These are phyloP conservation scores for Gardenia jasminoides DNA, from an alignment of 257 asterid species.

Conservation along the genomic window DNA sequence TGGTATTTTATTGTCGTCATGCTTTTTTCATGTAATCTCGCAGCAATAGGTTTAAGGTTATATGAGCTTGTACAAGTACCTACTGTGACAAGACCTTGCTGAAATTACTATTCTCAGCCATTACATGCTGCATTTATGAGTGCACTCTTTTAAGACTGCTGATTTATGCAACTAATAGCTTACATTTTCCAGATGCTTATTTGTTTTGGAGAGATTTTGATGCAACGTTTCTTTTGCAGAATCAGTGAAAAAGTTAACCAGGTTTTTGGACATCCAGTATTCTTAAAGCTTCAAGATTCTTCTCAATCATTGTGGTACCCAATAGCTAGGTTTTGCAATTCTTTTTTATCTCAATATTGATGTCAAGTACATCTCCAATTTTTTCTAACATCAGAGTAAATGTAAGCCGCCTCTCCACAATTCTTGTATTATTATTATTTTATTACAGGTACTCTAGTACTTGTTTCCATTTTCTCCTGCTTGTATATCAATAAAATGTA, in stretches of 20 bases:
- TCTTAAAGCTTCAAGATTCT: background rate
- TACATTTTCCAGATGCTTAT: background rate
- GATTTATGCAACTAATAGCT: background rate
- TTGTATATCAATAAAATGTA: background rate
- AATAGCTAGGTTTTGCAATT: slow-evolving; percentile 7
- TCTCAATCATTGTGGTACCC: slow-evolving; percentile 9
- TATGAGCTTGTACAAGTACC: too few relatives aligned
- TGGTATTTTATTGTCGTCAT: too few relatives aligned
- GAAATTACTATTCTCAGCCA: too few relatives aligned
- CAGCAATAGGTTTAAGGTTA: too few relatives aligned
- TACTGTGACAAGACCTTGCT: too few relatives aligned
- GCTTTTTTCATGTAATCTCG: too few relatives aligned
- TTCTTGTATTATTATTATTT: background rate
- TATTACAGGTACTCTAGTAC: background rate
- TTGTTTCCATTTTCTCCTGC: background rate
- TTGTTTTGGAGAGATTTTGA: background rate
- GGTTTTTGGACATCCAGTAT: background rate
- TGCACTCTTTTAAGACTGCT: background rate
- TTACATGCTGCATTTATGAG: background rate
- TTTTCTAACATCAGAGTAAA: background rate
- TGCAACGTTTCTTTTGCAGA: background rate
- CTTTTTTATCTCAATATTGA: background rate
- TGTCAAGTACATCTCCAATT: background rate
- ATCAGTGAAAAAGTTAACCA: background rate
- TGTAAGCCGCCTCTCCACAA: background rate